A percentile compares a stretch with the other conserved stretches of the same genome.
These are phyloP conservation scores for Ganoderma sp. DNA, from an alignment of 1,284 basidiomycete genomes.

Conservation along the genomic window DNA sequence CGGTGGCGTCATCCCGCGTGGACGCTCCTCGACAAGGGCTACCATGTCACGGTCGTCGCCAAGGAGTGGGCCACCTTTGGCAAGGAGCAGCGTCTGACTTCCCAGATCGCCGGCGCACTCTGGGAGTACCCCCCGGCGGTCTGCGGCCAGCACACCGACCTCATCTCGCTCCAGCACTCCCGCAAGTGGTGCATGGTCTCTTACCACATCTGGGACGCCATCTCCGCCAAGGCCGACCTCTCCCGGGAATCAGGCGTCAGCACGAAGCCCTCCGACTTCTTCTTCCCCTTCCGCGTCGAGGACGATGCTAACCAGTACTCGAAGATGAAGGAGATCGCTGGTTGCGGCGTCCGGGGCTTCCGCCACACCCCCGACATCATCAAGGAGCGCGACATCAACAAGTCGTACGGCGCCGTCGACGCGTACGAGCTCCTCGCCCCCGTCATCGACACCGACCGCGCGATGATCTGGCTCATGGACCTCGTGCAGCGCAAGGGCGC, in stretches of 20 bases:
- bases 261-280: slow-evolving; percentile 40
- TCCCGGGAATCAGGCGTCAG: slow-evolving; percentile 33
- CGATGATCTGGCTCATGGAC: slow-evolving; percentile 42
- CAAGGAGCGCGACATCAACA: slow-evolving; percentile 38
- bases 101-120: slow-evolving; percentile 43
- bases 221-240: slow-evolving; percentile 29
- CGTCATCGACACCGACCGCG: slow-evolving; percentile 46
- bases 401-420: slow-evolving; percentile 41
- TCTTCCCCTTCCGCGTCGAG: slow-evolving; percentile 43
- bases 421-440: slow-evolving; percentile 45
- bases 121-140: slow-evolving; percentile 47
- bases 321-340: slow-evolving; percentile 45
- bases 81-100: slow-evolving; percentile 37
- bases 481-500: slow-evolving; percentile 43
- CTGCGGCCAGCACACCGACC: slow-evolving; percentile 44
- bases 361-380: slow-evolving; percentile 36
- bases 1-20: slow-evolving; percentile 41
- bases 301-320: slow-evolving; percentile 38
- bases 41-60: slow-evolving; percentile 41
- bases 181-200: slow-evolving; percentile 44
- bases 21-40: slow-evolving; percentile 41
- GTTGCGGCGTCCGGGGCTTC: slow-evolving; percentile 39
- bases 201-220: slow-evolving; percentile 40
- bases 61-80: slow-evolving; percentile 35
- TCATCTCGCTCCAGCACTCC: slow-evolving; percentile 40